Conservation (phyloP, 2,329 filamentous ascomycete species). For the Paecilomyces sp. region DNA sequence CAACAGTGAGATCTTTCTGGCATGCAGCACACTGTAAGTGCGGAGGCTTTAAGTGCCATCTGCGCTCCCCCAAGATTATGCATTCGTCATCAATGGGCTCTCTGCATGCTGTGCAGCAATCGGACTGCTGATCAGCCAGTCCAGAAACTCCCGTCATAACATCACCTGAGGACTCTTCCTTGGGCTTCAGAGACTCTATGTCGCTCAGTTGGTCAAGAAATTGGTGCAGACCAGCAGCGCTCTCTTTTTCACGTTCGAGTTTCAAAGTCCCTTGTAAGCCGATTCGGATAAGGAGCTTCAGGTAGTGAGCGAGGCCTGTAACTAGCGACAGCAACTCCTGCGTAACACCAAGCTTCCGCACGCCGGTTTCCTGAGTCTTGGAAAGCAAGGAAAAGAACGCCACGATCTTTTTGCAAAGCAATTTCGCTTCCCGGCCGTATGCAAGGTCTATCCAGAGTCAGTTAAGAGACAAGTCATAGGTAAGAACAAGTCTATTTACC, state of each 20-base stretch:
- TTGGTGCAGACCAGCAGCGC: conserved; percentile 65
- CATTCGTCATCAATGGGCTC: conserved; percentile 95
- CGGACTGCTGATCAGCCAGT: conserved; percentile 68
- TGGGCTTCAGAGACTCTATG: conserved; percentile 68
- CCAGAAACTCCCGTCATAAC: conserved; percentile 58
- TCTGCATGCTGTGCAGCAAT: conserved; percentile 74
- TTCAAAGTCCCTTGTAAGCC: conserved; percentile 89
- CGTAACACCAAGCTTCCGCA: conserved; percentile 86
- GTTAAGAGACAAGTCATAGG: background rate
- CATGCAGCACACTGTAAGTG: conserved; percentile 70
- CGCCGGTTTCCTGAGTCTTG: conserved; percentile 87
- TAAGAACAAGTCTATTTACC: conserved; percentile 46
- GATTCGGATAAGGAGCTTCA: conserved; percentile 95
- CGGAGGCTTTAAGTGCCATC: conserved; percentile 66
- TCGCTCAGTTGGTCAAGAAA: conserved; percentile 80
- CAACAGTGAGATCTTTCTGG: conserved; percentile 62
- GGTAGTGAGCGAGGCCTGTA: conserved; percentile 90
- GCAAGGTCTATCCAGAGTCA: conserved; percentile 58
- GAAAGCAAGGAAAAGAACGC: conserved; percentile 93
- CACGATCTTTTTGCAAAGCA: conserved; percentile 99
- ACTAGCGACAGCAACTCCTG: conserved; percentile 97
- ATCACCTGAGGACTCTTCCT: conserved; percentile 59
- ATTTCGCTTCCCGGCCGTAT: conserved; percentile 91
- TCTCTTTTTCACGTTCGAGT: conserved; percentile 75
- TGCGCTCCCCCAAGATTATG: conserved; percentile 62